Base-by-base conservation (phyloP, 202 grass and related monocot genomes). In the Panicum virgatum region DNA sequence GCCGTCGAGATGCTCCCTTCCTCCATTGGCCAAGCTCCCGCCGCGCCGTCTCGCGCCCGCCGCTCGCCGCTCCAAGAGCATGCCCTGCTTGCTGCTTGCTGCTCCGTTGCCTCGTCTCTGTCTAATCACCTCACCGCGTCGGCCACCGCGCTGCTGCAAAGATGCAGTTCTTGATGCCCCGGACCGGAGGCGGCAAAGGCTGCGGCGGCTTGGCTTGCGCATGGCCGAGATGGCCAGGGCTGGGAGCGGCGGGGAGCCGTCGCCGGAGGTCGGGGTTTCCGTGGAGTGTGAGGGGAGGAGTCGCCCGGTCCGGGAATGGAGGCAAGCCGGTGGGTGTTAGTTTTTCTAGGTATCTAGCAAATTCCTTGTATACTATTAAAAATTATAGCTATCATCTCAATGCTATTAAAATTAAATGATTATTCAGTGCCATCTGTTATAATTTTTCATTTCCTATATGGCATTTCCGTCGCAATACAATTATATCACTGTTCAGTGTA, bases 201-300 rank as follows among this genome's bases (percentile, higher is more conserved):
- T 2, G 51, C 60, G 42, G 34, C 52, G 42, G 34, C 52, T 79
- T 27, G 83, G 79, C 51, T 43, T 68, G 60, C 50, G 51, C 20
- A 90, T 90, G 88, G 62, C 61, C 13, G 74, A 86, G 88, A 86
- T 86, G 67, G 20, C 36, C 60, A 53, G 68, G 43, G 27, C 79
- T 2, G 83, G 27, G 74, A 29, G 52, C 69, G 69, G 45, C 67
- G 73, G 34, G 68, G 42, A 80, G 1, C 51, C 74, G 0, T 59
- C 67, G 60, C 34, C 30, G 34, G 67, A 79, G 61, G 19, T 73
- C 15, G 83, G 68, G 67, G 58, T 67, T 34, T 34, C 66, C 23
- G 59, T 43, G 71, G 88, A 89, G 60, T n/a, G 63, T 30, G 57
- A 82, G 63, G 45, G 20, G 83, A 76, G 3, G 73, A 37, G 29